Base-by-base conservation (phyloP, 352 stramenopile genomes). In the Phytophthora constricta region DNA sequence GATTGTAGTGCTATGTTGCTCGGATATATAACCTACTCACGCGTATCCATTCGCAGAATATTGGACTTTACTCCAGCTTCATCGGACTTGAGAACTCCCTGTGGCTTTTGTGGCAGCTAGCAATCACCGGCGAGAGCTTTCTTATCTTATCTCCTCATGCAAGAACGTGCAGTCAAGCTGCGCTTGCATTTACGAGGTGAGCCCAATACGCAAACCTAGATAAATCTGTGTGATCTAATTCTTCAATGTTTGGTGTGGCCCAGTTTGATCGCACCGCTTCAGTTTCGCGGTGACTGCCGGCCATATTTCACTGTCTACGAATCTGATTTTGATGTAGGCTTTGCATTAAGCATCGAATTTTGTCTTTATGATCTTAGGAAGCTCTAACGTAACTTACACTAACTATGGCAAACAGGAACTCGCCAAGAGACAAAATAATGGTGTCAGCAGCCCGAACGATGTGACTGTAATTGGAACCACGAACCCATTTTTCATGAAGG, bases 401-500 rank as follows among this genome's bases (percentile, higher is more conserved):
- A 23, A 47, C 19, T 58, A 19, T 41, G 26, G 28, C 22, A 45
- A 49, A 31, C 52, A 89, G 84, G 70, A 80, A 47, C 73, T 92
- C 47, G 67, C 82, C 46, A 69, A 62, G 7, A 70, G 79, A n/a
- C 84, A 92, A 69, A 86, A 84, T 25, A 61, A 75, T 28, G 83
- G 79, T 27, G 55, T 80, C 20, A 89, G 80, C 57, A 58, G 54
- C 28, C 68, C 74, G 0, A 79, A 84, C 25, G 57, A 76, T 23
- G 81, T 84, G 57, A 92, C 74, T 31, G 72, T 95, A 0, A 78
- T 96, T 17, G 89, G 89, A 52, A 93, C 87, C 20, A 96, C 89
- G 19, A 96, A 95, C 27, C 89, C 89, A 2, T 95, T 95, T 55
- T 96, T 96, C 52, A 80, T 95, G 75, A 96, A 95, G 76, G 83